Evolutionary conservation across 768 basidiomycete genomes (phyloP), one percentile per base, ranked within the genome.

Genomic region (Lenzites betulinus): DNA sequence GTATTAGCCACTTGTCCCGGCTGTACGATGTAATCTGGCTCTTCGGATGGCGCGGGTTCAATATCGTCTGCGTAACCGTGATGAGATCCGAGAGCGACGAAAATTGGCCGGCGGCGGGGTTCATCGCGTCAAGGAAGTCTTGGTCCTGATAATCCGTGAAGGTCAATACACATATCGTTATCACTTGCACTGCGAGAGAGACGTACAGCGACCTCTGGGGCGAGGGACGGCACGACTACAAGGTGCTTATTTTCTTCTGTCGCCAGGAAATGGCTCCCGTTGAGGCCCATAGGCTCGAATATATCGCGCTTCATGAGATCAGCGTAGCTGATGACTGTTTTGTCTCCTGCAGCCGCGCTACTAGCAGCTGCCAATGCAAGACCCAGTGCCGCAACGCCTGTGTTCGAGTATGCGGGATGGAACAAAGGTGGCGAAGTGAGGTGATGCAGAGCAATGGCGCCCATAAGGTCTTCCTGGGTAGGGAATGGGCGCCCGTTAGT

Each of bases 31-130:
- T 46, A 18, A 76, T 51, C 15, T 74, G 28, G 57, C 66, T 67
- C 33, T 64, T 55, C 3, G 76, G 7, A 35, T 50, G 47, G 75
- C 49, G 16, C 1, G 83, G 80, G 39, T 82, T 74, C 26, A 85
- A 72, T 46, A 84, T 64, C 3, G 76, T 74, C 54, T 77, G 76
- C 74, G 80, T 80, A 47, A 81, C 51, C 7, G 66, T 77, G 16
- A 69, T 67, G 8, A 81, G 69, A 63, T 85, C 84, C 1, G 75
- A 65, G 12, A 85, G 70, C 0, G 82, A 83, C 60, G 77, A 76
- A 64, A 80, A 81, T 61, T 85, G 83, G 2, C 82, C 83, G 2
- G 78, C 83, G 2, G 39, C 65, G 1, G 82, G 73, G 56, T 82
- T 80, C 59, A 66, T 67, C 0, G 73, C 67, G 51, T 78, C 78